These are phyloP conservation scores for Croton setiger DNA, from an alignment of 441 rosid genomes.

Conservation along the genomic window DNA sequence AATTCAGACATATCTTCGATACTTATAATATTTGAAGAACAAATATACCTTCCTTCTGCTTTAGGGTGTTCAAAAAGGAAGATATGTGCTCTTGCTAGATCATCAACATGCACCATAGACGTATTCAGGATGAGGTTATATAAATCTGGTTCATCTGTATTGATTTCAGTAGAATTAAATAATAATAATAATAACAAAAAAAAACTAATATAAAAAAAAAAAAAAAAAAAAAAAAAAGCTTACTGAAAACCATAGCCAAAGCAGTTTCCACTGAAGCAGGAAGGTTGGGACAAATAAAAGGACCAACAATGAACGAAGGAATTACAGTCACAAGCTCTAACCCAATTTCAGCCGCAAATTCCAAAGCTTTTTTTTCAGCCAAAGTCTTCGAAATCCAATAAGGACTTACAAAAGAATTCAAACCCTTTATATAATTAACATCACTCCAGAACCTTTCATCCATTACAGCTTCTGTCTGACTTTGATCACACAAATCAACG, in stretches of 20 bases:
- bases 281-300: conserved; percentile 34
- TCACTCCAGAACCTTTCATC: conserved; percentile 47
- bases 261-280: conserved; percentile 25
- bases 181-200: too few species aligned
- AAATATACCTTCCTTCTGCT: conserved; percentile 40
- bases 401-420: not conserved
- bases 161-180: too few species aligned
- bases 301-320: not conserved
- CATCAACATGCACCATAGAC: conserved; percentile 38
- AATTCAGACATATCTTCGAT: conserved; percentile 22
- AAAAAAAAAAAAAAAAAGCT: too few species aligned
- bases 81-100: conserved; percentile 42
- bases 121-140: not conserved
- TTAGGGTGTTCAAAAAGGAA: conserved; percentile 33
- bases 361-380: conserved; percentile 26
- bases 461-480: conserved; percentile 11
- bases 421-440: conserved; percentile 20
- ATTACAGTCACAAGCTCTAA: not conserved
- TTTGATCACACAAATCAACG: not conserved
- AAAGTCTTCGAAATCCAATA: conserved; percentile 34
- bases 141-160: conserved; percentile 26
- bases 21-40: conserved; percentile 28
- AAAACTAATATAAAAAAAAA: too few species aligned
- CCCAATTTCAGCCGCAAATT: not conserved
- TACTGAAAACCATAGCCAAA: conserved; percentile 28